Percentiles rank a stretch among this genome's conserved stretches.
Conservation (phyloP, 495 filamentous ascomycete genomes). For the Penicillium herquei region DNA sequence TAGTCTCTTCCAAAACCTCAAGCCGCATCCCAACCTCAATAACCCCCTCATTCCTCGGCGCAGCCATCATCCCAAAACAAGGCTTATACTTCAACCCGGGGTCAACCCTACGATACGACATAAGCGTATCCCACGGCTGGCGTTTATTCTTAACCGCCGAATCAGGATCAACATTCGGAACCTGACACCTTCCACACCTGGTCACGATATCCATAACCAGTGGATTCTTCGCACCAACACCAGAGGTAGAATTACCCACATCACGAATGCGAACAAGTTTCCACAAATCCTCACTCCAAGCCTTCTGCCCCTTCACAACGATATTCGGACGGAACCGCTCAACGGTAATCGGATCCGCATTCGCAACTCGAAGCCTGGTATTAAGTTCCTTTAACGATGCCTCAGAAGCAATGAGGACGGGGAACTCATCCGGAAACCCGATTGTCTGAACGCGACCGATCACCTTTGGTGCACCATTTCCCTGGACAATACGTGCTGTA, state of each 20-base stretch:
- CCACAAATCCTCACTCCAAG: conserved; percentile 80
- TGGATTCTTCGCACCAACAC: not conserved
- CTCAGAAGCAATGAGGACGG: conserved; percentile 52
- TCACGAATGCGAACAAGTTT: conserved; percentile 61
- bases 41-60: conserved; percentile 52
- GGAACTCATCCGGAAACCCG: conserved; percentile 44
- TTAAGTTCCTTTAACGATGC: conserved; percentile 46
- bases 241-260: not conserved
- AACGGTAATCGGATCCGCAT: conserved; percentile 36
- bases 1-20: conserved; percentile 54
- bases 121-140: conserved; percentile 75
- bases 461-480: conserved; percentile 34
- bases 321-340: conserved; percentile 85
- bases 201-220: conserved; percentile 61
- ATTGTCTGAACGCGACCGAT: conserved; percentile 40
- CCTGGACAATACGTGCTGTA: conserved; percentile 36
- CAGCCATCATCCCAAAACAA: conserved; percentile 85
- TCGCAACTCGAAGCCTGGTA: conserved; percentile 16
- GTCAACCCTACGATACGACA: conserved; percentile 71
- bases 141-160: conserved; percentile 66
- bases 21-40: conserved; percentile 54
- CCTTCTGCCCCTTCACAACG: conserved; percentile 59
- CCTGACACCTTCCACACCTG: conserved; percentile 72
- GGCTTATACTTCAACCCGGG: conserved; percentile 66
- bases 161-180: conserved; percentile 79